Conservation (phyloP, 1,139 yeast genomes). For the Yamadazyma triangularis region DNA sequence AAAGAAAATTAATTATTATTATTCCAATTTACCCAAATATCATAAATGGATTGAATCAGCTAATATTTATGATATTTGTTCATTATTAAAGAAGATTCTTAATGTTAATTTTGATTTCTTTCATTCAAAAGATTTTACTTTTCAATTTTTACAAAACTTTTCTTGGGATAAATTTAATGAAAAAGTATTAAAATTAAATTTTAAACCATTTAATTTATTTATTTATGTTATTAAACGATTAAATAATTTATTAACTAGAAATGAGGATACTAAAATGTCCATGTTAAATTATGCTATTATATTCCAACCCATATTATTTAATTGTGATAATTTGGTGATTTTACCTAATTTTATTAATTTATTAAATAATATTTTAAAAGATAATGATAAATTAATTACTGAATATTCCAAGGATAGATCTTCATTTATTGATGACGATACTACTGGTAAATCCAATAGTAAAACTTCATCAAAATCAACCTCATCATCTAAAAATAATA, state of each 20-base stretch:
- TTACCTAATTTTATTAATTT: constrained; percentile 13
- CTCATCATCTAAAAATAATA: constrained; percentile 1
- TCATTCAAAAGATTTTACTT: constrained; percentile 2
- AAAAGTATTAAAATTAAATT: constrained; percentile 4
- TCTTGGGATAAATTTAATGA: constrained; percentile 4
- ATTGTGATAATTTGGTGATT: constrained; percentile 9
- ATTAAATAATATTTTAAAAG: constrained; percentile 7
- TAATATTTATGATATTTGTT: constrained; percentile 18
- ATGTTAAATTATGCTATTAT: constrained; percentile 14
- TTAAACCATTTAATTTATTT: constrained; percentile 7
- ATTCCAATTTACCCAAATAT: constrained; percentile 11
- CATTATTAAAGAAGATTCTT: constrained; percentile 16
- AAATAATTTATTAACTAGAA: constrained; percentile 6
- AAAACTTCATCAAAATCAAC: constrained; percentile 1
- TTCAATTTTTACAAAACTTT: constrained; percentile 1
- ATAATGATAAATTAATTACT: constrained; percentile 3
- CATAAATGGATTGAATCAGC: constrained; percentile 12
- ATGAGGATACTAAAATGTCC: constrained; percentile 13
- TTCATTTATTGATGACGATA: background rate
- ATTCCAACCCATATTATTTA: constrained; percentile 16
- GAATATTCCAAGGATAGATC: constrained; percentile 1
- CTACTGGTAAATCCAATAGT: background rate
- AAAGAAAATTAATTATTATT: constrained; percentile 16
- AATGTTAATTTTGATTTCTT: constrained; percentile 10
- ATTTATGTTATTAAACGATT: constrained; percentile 10